Evolutionary conservation across 148 eudicot genomes (phyloP).

Genomic region (Limonium bicolor): DNA sequence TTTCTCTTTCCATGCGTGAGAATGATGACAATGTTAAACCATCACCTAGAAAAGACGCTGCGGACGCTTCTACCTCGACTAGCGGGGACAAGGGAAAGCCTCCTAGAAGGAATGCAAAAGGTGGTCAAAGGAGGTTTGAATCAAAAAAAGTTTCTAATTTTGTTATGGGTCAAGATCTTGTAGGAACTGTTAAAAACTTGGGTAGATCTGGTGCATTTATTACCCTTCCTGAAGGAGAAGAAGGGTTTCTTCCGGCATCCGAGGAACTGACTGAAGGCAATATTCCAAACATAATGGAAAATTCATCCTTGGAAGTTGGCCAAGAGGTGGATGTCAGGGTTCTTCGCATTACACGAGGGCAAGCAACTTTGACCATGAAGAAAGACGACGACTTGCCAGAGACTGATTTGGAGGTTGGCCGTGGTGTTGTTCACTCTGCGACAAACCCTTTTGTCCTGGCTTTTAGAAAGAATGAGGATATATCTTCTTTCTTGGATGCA

Average conservation of each 20-base stretch:
- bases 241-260: constrained; percentile 73
- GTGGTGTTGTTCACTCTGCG: constrained; percentile 35
- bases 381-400: constrained; percentile 40
- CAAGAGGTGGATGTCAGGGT: constrained; percentile 87
- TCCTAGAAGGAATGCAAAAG: constrained; percentile 25
- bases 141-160: constrained; percentile 50
- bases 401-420: constrained; percentile 27
- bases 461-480: constrained; percentile 58
- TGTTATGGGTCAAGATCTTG: constrained; percentile 69
- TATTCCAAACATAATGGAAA: constrained; percentile 44
- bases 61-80: no score
- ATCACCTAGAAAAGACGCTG: constrained; percentile 28
- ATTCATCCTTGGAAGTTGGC: constrained; percentile 57
- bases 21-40: constrained; percentile 26
- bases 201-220: constrained; percentile 70
- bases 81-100: constrained; percentile 31
- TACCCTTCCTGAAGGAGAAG: constrained; percentile 79
- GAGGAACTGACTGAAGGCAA: constrained; percentile 73
- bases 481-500: constrained; percentile 70
- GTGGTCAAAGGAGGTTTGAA: constrained; percentile 28
- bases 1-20: constrained; percentile 86
- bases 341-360: constrained; percentile 53
- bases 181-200: constrained; percentile 72
- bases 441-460: constrained; percentile 81
- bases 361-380: constrained; percentile 68